Evolutionary conservation across 352 stramenopile genomes (phyloP).

Genomic region (Blastocystis hominis): DNA sequence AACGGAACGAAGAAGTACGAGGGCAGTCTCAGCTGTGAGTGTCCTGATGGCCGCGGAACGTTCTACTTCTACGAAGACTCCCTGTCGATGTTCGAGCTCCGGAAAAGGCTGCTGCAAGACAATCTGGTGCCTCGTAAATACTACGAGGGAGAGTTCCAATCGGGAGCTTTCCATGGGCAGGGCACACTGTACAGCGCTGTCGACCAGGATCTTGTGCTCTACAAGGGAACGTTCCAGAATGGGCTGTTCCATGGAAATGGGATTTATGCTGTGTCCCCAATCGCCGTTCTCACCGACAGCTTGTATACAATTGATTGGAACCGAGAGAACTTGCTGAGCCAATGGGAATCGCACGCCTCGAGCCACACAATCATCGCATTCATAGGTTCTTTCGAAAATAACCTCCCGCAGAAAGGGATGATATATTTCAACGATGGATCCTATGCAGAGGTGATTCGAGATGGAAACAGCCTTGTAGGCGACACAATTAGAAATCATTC

Average conservation of each 20-base stretch:
- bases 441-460: background rate
- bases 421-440: background rate
- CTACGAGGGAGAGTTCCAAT: conserved; percentile 27
- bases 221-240: conserved; percentile 11
- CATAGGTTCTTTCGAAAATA: background rate
- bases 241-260: background rate
- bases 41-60: background rate
- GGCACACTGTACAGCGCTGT: background rate
- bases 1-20: background rate
- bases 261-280: background rate
- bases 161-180: background rate
- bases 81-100: too few species aligned
- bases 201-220: background rate
- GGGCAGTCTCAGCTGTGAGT: background rate
- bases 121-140: background rate
- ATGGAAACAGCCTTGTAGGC: background rate
- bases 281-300: background rate
- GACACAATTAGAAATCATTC: background rate
- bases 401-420: background rate
- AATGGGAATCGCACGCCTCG: background rate
- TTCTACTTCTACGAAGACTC: background rate
- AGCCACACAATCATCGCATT: background rate
- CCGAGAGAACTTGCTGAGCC: background rate
- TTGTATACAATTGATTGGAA: background rate
- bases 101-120: background rate